Evolutionary conservation across 257 asterid species (phyloP), one percentile per base, ranked within the genome.

Genomic region (Solanum paucissectum): DNA sequence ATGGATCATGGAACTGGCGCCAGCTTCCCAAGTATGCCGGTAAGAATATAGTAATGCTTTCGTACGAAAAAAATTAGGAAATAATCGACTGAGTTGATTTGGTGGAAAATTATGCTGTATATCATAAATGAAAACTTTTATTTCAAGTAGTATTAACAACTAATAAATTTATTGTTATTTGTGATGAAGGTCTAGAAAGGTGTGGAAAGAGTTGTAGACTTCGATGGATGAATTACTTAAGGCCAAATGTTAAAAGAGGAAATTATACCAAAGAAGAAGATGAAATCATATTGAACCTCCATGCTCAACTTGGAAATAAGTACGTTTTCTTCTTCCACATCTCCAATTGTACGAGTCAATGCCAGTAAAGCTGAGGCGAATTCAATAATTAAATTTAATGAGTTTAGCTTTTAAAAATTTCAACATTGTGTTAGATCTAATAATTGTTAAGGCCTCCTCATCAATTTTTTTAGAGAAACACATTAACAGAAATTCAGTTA

Each of bases 141-240:
- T 49, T 49, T 14, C 58, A 13, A 5, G 58, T 49, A 46, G 3
- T 49, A 46, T 49, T 49, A 49, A 49, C 21, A 49, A 13, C 58
- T 49, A 1, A 49, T 49, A 49, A 37, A 37, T 44, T 76, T 6
- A n/a, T 27, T 42, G 83, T 12, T 58, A 52, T 68, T 87, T 7
- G 37, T 76, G 12, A 77, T 55, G 6, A 25, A 87, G 89, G 89
- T 6, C 40, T 87, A 46, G 86, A 83, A 10, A 87, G 89, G 60
- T 87, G 89, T 46, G 89, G 89, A 38, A 87, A 87, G 82, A 87
- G 89, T 40, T 87, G 87, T 87, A 82, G 89, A 83, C 81, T 87
- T 69, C 42, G 89, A 81, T 87, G 89, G 89, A 79, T 87, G 89
- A 87, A 87, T 87, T 79, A 86, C 37, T 46, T 86, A 14, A 86